Evolutionary conservation across 2,329 filamentous ascomycete species (phyloP), one percentile per base, ranked within the genome.

Genomic region (Neofusicoccum laricinum): DNA sequence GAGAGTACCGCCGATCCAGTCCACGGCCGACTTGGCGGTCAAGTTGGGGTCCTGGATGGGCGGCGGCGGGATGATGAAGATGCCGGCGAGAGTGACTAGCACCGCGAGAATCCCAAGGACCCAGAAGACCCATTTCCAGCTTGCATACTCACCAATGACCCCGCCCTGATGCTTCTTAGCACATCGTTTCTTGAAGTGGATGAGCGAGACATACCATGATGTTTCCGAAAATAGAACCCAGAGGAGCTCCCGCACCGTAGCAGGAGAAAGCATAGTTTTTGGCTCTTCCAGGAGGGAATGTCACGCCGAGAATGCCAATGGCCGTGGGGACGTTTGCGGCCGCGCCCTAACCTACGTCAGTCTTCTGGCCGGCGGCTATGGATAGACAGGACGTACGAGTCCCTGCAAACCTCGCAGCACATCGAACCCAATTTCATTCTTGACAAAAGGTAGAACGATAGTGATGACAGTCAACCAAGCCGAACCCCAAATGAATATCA

Each of bases 101-200:
- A 81, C 81, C 4, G 83, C 84, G 55, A 88, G 78, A 43, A 87
- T 84, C 38, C 85, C 85, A 12, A 86, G 79, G 10, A 83, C 82
- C 63, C 85, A 87, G 71, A 90, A 90, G 1, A 90, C 85, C 82
- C 87, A 89, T 74, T 84, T 85, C 88, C 88, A 90, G 58, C 76
- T 83, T 11, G 83, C 78, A 67, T 85, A 89, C 62, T 87, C 75
- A 1, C 84, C 83, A 45, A 90, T 84, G 58, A 89, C 73, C 14
- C 87, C 88, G 6, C 84, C 81, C 66, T 66, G 40, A 14, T 17
- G 8, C n/a, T 5, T 30, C 32, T 58, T 36, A 64, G 49, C 45
- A 2, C n/a, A 32, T 15, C 30, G 50, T 40, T 17, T 10, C 30
- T 25, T n/a, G 36, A 5, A 32, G 14, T 46, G 72, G 53, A 3